phyloP scores from a whole-genome alignment of 2,329 filamentous ascomycete genomes.

The Clathrospora elynae region DNA sequence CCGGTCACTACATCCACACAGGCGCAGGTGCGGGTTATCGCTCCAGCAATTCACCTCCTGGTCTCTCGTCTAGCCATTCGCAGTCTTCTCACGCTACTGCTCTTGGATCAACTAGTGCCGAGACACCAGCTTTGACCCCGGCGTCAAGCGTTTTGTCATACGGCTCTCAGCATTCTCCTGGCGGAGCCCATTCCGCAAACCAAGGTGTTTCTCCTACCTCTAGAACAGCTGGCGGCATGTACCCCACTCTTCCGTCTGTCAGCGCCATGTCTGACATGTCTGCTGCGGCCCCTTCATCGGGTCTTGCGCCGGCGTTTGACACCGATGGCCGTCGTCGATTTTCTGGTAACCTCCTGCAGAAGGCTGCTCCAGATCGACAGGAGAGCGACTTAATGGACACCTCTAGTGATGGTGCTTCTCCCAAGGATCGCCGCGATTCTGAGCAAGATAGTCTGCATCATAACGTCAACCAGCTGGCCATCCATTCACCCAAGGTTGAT shows the following conservation, averaged over 20 bases:
- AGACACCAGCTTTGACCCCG: conserved; percentile 77
- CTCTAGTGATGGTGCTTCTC: conserved; percentile 44
- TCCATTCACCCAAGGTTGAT: conserved; percentile 50
- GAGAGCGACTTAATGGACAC: conserved; percentile 49
- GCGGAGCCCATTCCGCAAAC: conserved; percentile 65
- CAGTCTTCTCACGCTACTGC: conserved; percentile 60
- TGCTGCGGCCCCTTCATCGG: conserved; percentile 69
- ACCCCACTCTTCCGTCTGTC: conserved; percentile 75
- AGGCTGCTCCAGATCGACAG: conserved; percentile 45
- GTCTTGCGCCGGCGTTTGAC: conserved; percentile 68
- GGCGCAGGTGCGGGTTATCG: conserved; percentile 57
- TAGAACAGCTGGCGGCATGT: conserved; percentile 65
- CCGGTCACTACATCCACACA: conserved; percentile 68
- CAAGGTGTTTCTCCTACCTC: conserved; percentile 68
- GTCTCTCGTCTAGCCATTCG: conserved; percentile 41
- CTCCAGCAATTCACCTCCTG: conserved; percentile 63
- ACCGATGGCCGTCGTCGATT: conserved; percentile 65
- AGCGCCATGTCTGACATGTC: conserved; percentile 66
- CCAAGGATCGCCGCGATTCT: conserved; percentile 41
- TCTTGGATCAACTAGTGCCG: conserved; percentile 51
- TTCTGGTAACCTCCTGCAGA: conserved; percentile 64
- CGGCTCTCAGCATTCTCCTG: conserved; percentile 76
- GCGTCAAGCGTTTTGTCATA: conserved; percentile 77
- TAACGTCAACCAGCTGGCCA: conserved; percentile 47
- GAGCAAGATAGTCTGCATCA: conserved; percentile 46